A percentile compares a stretch with the other conserved stretches of the same genome.
These are phyloP conservation scores for Apiospora arundinis DNA, from an alignment of 2,329 filamentous ascomycete genomes.

Conservation along the genomic window DNA sequence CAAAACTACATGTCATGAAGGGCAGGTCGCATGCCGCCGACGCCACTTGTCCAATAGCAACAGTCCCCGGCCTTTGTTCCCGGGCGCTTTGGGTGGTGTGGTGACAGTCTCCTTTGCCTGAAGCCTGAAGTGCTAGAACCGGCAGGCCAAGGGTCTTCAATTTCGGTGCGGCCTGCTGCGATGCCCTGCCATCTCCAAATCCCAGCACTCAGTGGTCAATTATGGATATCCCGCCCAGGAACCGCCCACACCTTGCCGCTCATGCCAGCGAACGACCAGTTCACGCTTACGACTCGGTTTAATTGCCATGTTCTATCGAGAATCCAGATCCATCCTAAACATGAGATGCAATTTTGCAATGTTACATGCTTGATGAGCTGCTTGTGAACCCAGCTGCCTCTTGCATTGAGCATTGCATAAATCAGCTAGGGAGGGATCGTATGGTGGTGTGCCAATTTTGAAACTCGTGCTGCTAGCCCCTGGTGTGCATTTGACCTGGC, in stretches of 20 bases:
- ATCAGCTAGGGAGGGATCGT: background rate
- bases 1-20: conserved; percentile 1
- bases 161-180: background rate
- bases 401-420: background rate
- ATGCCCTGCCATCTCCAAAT: background rate
- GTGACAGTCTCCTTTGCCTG: background rate
- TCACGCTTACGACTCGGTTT: conserved; percentile 8
- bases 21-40: background rate
- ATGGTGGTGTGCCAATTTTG: conserved; percentile 9
- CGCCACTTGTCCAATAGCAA: background rate
- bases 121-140: background rate
- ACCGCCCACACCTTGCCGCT: background rate
- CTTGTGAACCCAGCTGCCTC: background rate
- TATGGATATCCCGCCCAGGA: background rate
- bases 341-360: conserved; percentile 18
- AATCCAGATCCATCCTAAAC: conserved; percentile 1
- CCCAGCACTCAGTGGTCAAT: background rate
- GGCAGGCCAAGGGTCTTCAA: background rate
- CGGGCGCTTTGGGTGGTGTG: conserved; percentile 1
- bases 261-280: conserved; percentile 7
- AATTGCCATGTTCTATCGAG: conserved; percentile 16
- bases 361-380: conserved; percentile 3
- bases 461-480: conserved; percentile 7
- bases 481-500: background rate
- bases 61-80: background rate